Percentiles rank a stretch among this genome's conserved stretches.
Evolutionary conservation across 129 eudicot genomes (phyloP).

Genomic region (Helianthus annuus): DNA sequence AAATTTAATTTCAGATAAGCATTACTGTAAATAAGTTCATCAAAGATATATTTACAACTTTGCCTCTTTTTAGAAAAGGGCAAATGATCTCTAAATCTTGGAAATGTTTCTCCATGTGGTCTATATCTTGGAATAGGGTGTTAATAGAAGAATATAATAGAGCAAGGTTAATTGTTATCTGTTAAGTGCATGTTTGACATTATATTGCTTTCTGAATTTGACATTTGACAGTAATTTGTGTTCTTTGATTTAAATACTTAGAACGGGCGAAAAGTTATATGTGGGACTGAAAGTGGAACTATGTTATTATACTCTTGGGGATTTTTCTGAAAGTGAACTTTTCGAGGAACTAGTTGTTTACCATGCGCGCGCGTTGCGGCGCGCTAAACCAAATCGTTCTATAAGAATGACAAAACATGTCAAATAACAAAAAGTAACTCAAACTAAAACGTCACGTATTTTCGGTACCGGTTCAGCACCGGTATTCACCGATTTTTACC

Average conservation of each 20-base stretch:
- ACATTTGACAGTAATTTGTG: constrained; percentile 5
- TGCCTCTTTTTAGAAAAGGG: neutral
- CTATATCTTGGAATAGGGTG: neutral
- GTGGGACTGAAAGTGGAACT: constrained; percentile 88
- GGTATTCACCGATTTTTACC: too few species aligned
- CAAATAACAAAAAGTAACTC: too few species aligned
- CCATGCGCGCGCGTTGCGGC: too few species aligned
- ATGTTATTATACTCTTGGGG: constrained; percentile 97
- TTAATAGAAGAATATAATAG: neutral
- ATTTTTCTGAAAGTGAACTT: too few species aligned
- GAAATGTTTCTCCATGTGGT: neutral
- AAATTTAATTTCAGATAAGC: neutral
- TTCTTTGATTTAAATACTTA: constrained; percentile 27
- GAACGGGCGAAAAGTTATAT: constrained; percentile 94
- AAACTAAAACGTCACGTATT: too few species aligned
- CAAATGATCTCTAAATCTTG: neutral
- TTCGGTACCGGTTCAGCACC: too few species aligned
- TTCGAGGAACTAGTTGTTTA: too few species aligned
- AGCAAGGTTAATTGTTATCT: too few species aligned
- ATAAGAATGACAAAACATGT: too few species aligned
- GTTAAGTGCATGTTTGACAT: neutral
- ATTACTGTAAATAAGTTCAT: neutral
- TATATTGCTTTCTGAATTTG: neutral
- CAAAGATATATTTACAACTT: neutral
- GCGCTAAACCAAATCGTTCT: too few species aligned